Evolutionary conservation across 1,284 basidiomycete genomes (phyloP).

Genomic region (Papiliotrema nemorosa): DNA sequence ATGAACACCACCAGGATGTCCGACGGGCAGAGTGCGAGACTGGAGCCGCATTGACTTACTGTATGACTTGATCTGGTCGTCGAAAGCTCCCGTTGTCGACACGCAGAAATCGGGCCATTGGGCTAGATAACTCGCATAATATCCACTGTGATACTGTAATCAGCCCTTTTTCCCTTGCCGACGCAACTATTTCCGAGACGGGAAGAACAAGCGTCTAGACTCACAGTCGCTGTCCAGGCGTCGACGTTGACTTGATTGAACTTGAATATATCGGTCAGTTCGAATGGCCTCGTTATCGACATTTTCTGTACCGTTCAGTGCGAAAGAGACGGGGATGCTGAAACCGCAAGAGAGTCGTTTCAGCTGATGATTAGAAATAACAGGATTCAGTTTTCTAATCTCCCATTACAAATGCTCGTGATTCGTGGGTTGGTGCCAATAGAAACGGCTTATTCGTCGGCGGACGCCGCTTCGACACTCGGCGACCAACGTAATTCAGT

Average conservation of each 20-base stretch:
- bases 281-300: constrained; percentile 52
- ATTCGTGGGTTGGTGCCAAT: too few relatives aligned
- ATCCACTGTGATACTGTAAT: constrained; percentile 40
- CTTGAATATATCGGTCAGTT: constrained; percentile 50
- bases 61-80: constrained; percentile 31
- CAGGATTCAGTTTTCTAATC: background rate
- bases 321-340: too few relatives aligned
- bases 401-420: too few relatives aligned
- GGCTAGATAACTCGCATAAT: constrained; percentile 43
- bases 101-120: constrained; percentile 45
- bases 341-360: too few relatives aligned
- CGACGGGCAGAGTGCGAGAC: background rate
- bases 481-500: too few relatives aligned
- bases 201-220: constrained; percentile 1
- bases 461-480: too few relatives aligned
- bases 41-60: constrained; percentile 23
- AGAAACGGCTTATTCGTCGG: too few relatives aligned
- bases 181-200: background rate
- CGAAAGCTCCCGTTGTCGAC: constrained; percentile 26
- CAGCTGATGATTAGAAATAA: background rate
- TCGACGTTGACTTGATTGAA: constrained; percentile 55
- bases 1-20: too few relatives aligned
- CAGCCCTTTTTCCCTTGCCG: background rate
- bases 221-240: constrained; percentile 54
- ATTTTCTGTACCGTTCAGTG: too few relatives aligned